These are phyloP conservation scores for Phyllostachys edulis DNA, from an alignment of 176 grass and related monocot species.

Conservation along the genomic window DNA sequence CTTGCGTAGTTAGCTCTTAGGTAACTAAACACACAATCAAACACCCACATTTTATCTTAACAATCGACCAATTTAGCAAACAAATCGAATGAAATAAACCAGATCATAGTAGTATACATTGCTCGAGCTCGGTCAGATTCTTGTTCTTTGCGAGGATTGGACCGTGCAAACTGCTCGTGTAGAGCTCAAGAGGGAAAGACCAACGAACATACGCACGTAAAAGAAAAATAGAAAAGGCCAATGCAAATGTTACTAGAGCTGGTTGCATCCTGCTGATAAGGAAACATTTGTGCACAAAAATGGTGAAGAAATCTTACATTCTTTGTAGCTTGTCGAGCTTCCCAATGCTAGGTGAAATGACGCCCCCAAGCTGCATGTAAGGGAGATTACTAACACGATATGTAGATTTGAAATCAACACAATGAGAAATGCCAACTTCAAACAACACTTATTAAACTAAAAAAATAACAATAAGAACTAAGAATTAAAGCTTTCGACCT, in stretches of 20 bases:
- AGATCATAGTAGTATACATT: constrained; percentile 37
- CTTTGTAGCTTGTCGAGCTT: constrained; percentile 85
- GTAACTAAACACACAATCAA: constrained; percentile 46
- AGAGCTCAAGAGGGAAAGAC: constrained; percentile 52
- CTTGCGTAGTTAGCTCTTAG: constrained; percentile 95
- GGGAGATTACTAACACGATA: constrained; percentile 47
- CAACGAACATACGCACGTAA: not conserved
- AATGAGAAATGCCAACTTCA: too few species aligned
- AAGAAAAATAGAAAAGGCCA: not conserved
- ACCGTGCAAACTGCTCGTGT: constrained; percentile 93
- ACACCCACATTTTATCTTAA: not conserved
- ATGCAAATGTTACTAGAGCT: not conserved
- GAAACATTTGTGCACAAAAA: not conserved
- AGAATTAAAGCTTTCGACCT: too few species aligned
- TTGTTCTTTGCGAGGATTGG: constrained; percentile 79
- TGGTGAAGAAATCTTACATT: constrained; percentile 43
- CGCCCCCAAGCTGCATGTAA: constrained; percentile 85
- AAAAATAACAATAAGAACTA: too few species aligned
- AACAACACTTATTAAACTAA: too few species aligned
- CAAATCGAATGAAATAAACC: not conserved
- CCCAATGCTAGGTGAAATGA: constrained; percentile 79
- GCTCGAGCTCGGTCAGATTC: constrained; percentile 78
- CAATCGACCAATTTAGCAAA: not conserved
- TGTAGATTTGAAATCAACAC: too few species aligned
- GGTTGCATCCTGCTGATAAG: not conserved